phyloP scores from a whole-genome alignment of 169 alveolate species.

The Eimeria falciformis region DNA sequence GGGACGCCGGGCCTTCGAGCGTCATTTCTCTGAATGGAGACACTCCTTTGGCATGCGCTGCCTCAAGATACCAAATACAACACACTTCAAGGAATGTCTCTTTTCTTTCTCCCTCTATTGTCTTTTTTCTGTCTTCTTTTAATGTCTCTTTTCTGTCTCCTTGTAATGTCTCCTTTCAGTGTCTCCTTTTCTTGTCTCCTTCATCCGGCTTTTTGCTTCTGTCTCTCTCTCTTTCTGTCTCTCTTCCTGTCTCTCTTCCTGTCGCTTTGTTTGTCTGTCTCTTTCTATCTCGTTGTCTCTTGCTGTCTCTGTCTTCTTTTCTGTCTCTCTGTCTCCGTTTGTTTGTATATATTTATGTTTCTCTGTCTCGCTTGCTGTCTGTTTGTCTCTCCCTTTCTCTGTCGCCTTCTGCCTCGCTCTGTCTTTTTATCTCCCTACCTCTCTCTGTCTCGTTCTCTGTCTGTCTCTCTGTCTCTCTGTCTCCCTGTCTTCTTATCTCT shows the following conservation, averaged over 20 bases:
- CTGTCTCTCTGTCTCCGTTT: not conserved
- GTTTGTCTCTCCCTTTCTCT: not conserved
- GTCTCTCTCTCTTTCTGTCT: not conserved
- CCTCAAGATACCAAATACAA: constrained; percentile 99
- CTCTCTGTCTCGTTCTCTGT: not conserved
- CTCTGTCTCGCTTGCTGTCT: not conserved
- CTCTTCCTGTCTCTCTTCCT: not conserved
- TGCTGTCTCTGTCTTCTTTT: not conserved
- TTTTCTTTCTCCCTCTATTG: not conserved
- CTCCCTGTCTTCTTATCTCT: not conserved
- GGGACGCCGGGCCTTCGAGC: constrained; percentile 99
- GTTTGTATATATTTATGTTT: not conserved
- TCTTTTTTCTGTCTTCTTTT: not conserved
- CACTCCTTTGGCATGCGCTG: constrained; percentile 99
- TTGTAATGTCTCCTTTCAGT: not conserved
- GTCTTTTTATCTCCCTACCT: not conserved
- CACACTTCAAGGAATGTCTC: constrained; percentile 95
- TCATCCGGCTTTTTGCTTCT: not conserved
- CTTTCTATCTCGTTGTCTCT: not conserved
- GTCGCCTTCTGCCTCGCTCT: not conserved
- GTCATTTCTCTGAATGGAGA: constrained; percentile 99
- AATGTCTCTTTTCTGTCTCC: not conserved
- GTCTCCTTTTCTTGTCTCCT: not conserved
- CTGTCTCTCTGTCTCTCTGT: not conserved
- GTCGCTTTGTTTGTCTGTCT: not conserved